Base-by-base conservation (phyloP, 1,284 basidiomycete species). In the Testicularia cyperi region DNA sequence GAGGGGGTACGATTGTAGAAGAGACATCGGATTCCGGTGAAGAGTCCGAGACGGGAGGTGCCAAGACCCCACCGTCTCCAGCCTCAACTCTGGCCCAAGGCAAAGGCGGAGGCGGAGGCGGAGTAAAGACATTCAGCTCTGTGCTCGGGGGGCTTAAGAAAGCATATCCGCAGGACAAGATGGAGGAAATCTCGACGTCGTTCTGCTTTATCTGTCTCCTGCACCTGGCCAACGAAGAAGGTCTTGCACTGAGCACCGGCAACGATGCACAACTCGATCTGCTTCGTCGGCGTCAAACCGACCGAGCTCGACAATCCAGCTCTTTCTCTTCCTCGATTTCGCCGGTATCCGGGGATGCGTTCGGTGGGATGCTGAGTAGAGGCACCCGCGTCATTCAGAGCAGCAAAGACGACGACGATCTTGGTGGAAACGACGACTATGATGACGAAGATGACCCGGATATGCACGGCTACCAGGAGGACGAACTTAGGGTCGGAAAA, bases 171-270 rank as follows among this genome's bases (percentile, higher is more conserved):
- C 81, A 81, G 53, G 91, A 96, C 32, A 95, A 92, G 81, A 88
- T 98, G 86, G 86, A 88, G 33, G 95, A 99, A 68, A 96, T 98
- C 77, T 95, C 91, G 76, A 98, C 95, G 8, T 95, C 90, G 56
- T 98, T 96, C 84, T 98, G 94, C 78, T 99, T 98, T 81, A 99
- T 98, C 77, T 98, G 94, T 74, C 79, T 98, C 25, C 79, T 95
- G 24, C 92, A 96, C 79, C 81, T 98, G 29, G 92, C 92, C 32
- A 95, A 97, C 74, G 92, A 97, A 76, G 89, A 90, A 73, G 92
- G 92, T 1, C 81, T 96, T 32, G 55, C 51, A 38, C 71, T 74
- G 32, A 62, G 35, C 43, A 69, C 46, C 20, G 65, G 46, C 16
- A 44, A 53, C 38, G 47, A 51, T 53, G 58, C 51, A 19, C 38